Evolutionary conservation across 2,329 filamentous ascomycete species (phyloP).

Genomic region (Fusarium clavum): DNA sequence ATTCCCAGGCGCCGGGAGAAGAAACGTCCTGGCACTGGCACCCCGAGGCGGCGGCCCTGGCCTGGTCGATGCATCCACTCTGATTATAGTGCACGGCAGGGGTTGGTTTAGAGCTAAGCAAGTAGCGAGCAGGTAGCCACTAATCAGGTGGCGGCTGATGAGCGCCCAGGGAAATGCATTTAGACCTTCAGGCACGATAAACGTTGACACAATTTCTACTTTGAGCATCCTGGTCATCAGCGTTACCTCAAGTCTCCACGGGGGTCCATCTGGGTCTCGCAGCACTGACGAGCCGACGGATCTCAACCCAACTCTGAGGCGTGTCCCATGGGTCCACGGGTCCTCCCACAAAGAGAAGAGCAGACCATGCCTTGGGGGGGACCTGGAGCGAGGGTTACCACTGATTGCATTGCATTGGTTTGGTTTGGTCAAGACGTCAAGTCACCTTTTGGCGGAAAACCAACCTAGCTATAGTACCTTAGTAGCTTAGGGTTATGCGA

Average conservation of each 20-base stretch:
- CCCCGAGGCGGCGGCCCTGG: constrained; percentile 54
- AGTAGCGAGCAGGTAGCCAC: constrained; percentile 45
- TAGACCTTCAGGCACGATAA: constrained; percentile 20
- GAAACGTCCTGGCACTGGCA: constrained; percentile 55
- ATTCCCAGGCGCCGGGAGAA: constrained; percentile 53
- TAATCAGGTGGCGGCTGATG: constrained; percentile 32
- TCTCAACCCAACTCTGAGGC: constrained; percentile 54
- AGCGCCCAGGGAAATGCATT: background rate
- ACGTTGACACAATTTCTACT: constrained; percentile 50
- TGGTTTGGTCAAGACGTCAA: constrained; percentile 12
- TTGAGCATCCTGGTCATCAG: constrained; percentile 48
- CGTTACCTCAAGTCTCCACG: constrained; percentile 52
- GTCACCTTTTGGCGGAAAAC: constrained; percentile 25
- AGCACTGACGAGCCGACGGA: constrained; percentile 54
- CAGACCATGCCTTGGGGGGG: constrained; percentile 34
- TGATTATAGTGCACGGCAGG: constrained; percentile 51
- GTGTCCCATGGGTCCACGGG: constrained; percentile 47
- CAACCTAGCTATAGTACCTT: background rate
- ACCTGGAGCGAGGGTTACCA: constrained; percentile 22
- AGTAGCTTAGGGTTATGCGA: constrained; percentile 10
- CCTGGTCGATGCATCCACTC: constrained; percentile 50
- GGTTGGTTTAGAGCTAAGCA: constrained; percentile 48
- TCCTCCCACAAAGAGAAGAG: constrained; percentile 44
- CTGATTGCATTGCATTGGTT: constrained; percentile 17
- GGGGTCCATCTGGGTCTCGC: constrained; percentile 54